Base-by-base conservation (phyloP, 345 rosid genomes). In the Atalantia buxifolia region DNA sequence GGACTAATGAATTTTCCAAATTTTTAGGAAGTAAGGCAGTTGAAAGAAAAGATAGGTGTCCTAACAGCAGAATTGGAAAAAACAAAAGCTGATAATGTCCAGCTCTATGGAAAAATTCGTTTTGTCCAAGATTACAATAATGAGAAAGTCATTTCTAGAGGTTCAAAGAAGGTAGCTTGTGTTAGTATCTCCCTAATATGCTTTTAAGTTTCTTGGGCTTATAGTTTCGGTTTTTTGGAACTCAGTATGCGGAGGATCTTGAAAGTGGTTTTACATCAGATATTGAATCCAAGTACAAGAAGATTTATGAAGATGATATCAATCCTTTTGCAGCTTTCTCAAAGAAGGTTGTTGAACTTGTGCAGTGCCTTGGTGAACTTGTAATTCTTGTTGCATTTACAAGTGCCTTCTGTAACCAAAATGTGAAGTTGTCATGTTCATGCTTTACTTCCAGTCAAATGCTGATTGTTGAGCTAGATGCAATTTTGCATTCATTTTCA, bases 251-350 rank as follows among this genome's bases (percentile, higher is more conserved):
- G 4, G 98, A 90, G 85, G 99, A 96, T 90, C 85, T 90, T 71
- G 99, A 96, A 89, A 86, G 97, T 83, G 99, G 99, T 31, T 92
- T 96, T 82, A 82, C 84, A 80, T 96, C 98, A 21, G 98, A 96
- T 87, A 89, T 92, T 25, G 99, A 96, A 85, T 96, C 98, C 28
- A 94, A 94, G 88, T 94, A 94, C 94, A 94, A 94, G 89, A 96
- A 96, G 89, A 94, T 96, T 78, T 96, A 96, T 36, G 98, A 94
- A 80, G 98, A 96, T 81, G 99, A 92, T 83, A 94, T 96, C 72
- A 96, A 96, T 87, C 98, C 99, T 31, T 96, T 96, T 82, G 98
- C 98, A 28, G 99, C 99, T 65, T 96, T 94, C 88, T 96, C 99
- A 24, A 94, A 89, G 84, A 96, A 92, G 98, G 98, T 91, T 30